These are phyloP conservation scores for Athelia sp. DNA, from an alignment of 1,284 basidiomycete species.

Conservation along the genomic window DNA sequence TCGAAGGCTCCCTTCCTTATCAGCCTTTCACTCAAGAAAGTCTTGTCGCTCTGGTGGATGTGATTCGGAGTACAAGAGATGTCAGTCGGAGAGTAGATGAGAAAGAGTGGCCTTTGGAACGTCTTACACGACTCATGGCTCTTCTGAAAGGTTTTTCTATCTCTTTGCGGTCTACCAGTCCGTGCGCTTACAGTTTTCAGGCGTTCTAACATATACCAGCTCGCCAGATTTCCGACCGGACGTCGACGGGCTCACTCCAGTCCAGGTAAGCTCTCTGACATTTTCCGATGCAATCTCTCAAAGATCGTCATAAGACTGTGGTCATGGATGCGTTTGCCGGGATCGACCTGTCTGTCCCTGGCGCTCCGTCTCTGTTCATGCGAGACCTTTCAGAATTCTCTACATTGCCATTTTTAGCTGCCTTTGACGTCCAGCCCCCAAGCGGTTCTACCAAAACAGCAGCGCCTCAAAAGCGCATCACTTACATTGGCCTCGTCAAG, in stretches of 20 bases:
- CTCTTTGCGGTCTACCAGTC: conserved; percentile 5
- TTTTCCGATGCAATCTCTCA: conserved; percentile 1
- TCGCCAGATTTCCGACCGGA: conserved; percentile 89
- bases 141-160: conserved; percentile 66
- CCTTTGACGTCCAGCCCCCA: conserved; percentile 46
- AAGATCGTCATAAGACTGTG: conserved; percentile 40
- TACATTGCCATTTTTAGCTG: conserved; percentile 79
- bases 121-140: conserved; percentile 63
- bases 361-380: conserved; percentile 70
- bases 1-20: conserved; percentile 18
- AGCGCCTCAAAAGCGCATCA: conserved; percentile 57
- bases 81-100: conserved; percentile 43
- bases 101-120: conserved; percentile 60
- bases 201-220: conserved; percentile 73
- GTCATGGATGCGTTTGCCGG: conserved; percentile 66
- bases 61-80: conserved; percentile 56
- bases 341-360: conserved; percentile 60
- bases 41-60: conserved; percentile 75
- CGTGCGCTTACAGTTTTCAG: conserved; percentile 27
- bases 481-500: conserved; percentile 86
- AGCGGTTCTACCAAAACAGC: conserved; percentile 17
- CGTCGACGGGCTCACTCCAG: conserved; percentile 76
- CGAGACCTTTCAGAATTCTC: conserved; percentile 82
- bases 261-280: conserved; percentile 52
- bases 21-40: conserved; percentile 83